These are phyloP conservation scores for Trametes hirsuta DNA, from an alignment of 1,284 basidiomycete species.

Conservation along the genomic window DNA sequence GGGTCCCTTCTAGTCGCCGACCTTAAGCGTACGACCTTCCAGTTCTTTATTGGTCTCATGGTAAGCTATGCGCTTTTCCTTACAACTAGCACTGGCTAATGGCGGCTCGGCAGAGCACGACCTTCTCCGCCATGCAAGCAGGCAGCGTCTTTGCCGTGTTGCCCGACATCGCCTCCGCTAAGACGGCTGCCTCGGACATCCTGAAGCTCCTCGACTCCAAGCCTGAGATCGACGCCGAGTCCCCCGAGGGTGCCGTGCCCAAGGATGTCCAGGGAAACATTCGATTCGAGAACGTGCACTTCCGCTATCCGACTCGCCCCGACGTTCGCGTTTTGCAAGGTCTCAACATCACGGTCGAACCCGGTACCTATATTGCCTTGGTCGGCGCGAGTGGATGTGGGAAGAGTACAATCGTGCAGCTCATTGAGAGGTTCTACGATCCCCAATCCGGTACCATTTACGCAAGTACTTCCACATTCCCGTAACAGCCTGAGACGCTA, in stretches of 20 bases:
- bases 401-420: conserved; percentile 87
- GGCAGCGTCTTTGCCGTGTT: conserved; percentile 91
- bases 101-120: conserved; percentile 53
- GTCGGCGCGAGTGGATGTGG: conserved; percentile 91
- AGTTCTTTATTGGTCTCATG: conserved; percentile 88
- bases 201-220: conserved; percentile 78
- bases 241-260: conserved; percentile 66
- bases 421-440: conserved; percentile 90
- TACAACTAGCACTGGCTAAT: neutral
- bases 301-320: conserved; percentile 93
- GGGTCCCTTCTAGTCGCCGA: conserved; percentile 71
- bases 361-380: conserved; percentile 90
- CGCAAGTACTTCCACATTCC: conserved; percentile 40
- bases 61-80: conserved; percentile 41
- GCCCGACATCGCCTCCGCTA: conserved; percentile 90
- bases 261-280: conserved; percentile 71
- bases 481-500: neutral
- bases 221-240: conserved; percentile 84
- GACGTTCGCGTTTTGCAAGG: conserved; percentile 84
- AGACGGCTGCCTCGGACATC: conserved; percentile 76
- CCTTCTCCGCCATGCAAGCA: conserved; percentile 79
- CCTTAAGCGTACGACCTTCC: conserved; percentile 59
- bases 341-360: conserved; percentile 78
- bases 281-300: conserved; percentile 82
- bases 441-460: conserved; percentile 73